Evolutionary conservation across 441 rosid species (phyloP).

Genomic region (Dalechampia spathulata): DNA sequence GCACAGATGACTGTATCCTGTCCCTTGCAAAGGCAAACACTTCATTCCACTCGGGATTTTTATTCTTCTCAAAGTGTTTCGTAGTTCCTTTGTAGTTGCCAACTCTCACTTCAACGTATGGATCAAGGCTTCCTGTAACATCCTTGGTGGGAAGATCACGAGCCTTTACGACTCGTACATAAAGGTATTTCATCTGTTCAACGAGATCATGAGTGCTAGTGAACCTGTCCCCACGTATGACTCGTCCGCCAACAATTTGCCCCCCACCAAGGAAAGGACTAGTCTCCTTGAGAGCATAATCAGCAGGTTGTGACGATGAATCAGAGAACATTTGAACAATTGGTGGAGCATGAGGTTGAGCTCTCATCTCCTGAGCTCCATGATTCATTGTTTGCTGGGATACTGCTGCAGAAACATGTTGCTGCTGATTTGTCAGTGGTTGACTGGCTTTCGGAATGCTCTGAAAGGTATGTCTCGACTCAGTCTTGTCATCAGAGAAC

Average conservation of each 20-base stretch:
- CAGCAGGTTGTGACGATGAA: constrained; percentile 44
- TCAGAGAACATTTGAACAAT: constrained; percentile 37
- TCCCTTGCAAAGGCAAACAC: constrained; percentile 85
- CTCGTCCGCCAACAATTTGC: constrained; percentile 68
- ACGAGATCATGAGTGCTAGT: constrained; percentile 69
- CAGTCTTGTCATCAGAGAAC: constrained; percentile 28
- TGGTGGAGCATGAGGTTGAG: constrained; percentile 43
- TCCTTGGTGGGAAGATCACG: constrained; percentile 72
- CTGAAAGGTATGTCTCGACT: constrained; percentile 40
- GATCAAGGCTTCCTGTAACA: constrained; percentile 79
- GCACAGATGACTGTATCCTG: constrained; percentile 46
- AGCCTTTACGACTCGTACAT: constrained; percentile 74
- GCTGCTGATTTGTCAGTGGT: constrained; percentile 3
- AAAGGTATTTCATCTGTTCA: constrained; percentile 85
- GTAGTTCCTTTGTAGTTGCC: constrained; percentile 86
- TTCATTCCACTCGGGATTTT: constrained; percentile 85
- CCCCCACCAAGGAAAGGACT: constrained; percentile 88
- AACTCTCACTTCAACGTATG: constrained; percentile 69
- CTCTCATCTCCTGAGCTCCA: constrained; percentile 42
- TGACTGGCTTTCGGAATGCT: constrained; percentile 41
- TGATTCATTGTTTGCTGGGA: constrained; percentile 27
- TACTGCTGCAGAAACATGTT: constrained; percentile 19
- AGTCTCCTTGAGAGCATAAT: constrained; percentile 72
- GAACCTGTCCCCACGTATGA: constrained; percentile 56
- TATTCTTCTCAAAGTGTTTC: constrained; percentile 57